Conservation (phyloP, 345 rosid species). For the Lenwebbia sp. region DNA sequence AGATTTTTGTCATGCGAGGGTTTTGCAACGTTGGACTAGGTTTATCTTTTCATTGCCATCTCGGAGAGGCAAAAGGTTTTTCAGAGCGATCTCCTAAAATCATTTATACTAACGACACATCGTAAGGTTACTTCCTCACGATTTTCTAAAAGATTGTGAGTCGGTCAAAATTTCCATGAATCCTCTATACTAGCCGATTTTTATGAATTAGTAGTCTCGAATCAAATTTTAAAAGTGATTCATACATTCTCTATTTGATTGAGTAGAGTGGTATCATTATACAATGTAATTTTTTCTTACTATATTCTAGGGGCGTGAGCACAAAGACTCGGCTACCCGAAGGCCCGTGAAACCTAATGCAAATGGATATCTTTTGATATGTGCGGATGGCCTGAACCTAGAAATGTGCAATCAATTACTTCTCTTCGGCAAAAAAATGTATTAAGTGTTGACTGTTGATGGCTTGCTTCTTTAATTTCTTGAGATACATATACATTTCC, state of each 20-base stretch:
- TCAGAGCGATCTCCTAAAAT: not conserved
- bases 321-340: not conserved
- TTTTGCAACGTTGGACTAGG: not conserved
- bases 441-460: no score
- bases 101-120: not conserved
- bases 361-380: not conserved
- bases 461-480: not conserved
- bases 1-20: not conserved
- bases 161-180: not conserved
- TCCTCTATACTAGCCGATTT: not conserved
- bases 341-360: not conserved
- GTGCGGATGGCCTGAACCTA: not conserved
- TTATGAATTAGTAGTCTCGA: not conserved
- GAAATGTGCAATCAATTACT: not conserved
- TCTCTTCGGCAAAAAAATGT: not conserved
- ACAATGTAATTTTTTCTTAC: not conserved
- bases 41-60: not conserved
- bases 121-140: not conserved
- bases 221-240: not conserved
- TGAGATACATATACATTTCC: not conserved
- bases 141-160: not conserved
- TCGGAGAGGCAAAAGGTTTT: not conserved
- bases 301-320: not conserved
- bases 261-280: not conserved
- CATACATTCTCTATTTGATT: not conserved